Evolutionary conservation across 352 stramenopile genomes (phyloP).

Genomic region (Phytopythium ostracodes): DNA sequence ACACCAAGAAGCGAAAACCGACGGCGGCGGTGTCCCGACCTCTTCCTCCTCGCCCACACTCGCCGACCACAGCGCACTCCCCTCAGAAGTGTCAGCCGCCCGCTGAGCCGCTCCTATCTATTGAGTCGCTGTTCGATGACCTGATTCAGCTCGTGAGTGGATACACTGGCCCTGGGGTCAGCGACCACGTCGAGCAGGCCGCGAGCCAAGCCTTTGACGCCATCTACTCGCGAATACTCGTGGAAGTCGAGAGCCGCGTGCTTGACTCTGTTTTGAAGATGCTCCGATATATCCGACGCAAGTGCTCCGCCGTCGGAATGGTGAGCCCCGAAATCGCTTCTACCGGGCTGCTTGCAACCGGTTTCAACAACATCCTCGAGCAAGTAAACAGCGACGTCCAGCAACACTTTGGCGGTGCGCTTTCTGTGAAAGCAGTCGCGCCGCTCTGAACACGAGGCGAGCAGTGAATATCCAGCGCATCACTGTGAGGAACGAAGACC

Average conservation of each 20-base stretch:
- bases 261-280: constrained; percentile 61
- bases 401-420: constrained; percentile 38
- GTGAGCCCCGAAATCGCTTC: neutral
- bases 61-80: neutral
- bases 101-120: constrained; percentile 24
- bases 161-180: neutral
- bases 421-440: constrained; percentile 33
- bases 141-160: constrained; percentile 13
- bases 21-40: constrained; percentile 12
- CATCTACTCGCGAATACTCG: constrained; percentile 67
- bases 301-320: constrained; percentile 25
- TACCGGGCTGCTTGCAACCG: constrained; percentile 13
- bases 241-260: constrained; percentile 57
- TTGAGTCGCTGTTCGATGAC: constrained; percentile 46
- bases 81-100: neutral
- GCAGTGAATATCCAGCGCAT: neutral
- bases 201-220: constrained; percentile 47
- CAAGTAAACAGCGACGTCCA: constrained; percentile 58
- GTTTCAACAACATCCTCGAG: constrained; percentile 62
- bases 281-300: constrained; percentile 68
- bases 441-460: constrained; percentile 18
- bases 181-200: neutral
- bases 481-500: neutral
- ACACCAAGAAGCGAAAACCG: constrained; percentile 42
- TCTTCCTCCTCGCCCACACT: neutral